Conservation (phyloP, 805 yeast species). For the Hanseniaspora nectarophila region DNA sequence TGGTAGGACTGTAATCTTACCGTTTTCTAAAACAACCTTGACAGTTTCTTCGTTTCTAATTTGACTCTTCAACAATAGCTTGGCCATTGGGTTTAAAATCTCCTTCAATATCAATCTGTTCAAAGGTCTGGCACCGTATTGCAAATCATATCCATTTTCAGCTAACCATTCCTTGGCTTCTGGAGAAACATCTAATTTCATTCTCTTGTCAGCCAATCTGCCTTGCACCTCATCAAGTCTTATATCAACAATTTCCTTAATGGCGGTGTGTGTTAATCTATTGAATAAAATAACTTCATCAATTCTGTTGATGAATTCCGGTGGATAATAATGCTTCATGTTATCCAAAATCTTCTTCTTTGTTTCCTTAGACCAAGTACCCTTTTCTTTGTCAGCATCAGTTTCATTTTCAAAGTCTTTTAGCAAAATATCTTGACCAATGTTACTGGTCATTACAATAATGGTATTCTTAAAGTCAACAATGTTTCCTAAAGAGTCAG, state of each 20-base stretch:
- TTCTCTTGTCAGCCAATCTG: slow-evolving; percentile 67
- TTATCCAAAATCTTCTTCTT: slow-evolving; percentile 51
- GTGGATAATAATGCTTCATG: slow-evolving; percentile 69
- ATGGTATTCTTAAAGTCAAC: slow-evolving; percentile 91
- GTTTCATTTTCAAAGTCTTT: slow-evolving; percentile 39
- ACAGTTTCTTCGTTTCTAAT: slow-evolving; percentile 49
- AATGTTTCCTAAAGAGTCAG: slow-evolving; percentile 89
- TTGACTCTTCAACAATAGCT: slow-evolving; percentile 66
- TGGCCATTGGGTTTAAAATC: slow-evolving; percentile 81
- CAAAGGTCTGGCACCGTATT: slow-evolving; percentile 93
- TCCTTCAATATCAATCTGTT: slow-evolving; percentile 77
- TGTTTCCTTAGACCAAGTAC: slow-evolving; percentile 42
- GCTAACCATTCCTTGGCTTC: slow-evolving; percentile 70
- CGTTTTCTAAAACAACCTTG: slow-evolving; percentile 36
- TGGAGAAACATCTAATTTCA: slow-evolving; percentile 42
- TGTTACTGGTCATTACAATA: slow-evolving; percentile 91
- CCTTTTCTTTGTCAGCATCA: slow-evolving; percentile 39
- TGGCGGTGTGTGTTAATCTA: slow-evolving; percentile 64
- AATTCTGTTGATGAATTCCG: slow-evolving; percentile 87
- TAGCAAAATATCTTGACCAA: slow-evolving; percentile 81
- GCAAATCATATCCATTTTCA: slow-evolving; percentile 76
- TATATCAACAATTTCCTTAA: slow-evolving; percentile 72
- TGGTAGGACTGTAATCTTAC: slow-evolving; percentile 35
- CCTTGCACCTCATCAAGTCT: slow-evolving; percentile 71
- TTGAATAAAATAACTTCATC: slow-evolving; percentile 92